Evolutionary conservation across 2,329 filamentous ascomycete species (phyloP), one percentile per base, ranked within the genome.

Genomic region (Myotisia sp.): DNA sequence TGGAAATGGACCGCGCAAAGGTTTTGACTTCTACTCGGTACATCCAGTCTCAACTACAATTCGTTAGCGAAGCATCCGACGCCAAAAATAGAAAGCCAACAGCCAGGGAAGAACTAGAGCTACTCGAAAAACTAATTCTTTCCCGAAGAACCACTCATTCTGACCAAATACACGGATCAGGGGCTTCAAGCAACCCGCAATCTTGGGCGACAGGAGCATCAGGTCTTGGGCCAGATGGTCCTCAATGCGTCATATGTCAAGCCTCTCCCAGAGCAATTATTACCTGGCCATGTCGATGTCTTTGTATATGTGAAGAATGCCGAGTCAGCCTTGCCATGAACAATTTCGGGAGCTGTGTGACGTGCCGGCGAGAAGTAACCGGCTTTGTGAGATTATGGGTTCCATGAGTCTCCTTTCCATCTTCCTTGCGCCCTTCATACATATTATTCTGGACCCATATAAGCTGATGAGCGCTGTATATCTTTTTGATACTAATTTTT

Each of bases 321-420:
- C 70, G 90, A 20, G 81, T 95, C 22, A 87, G 83, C 27, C 67
- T 95, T 42, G 90, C 90, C 3, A 86, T 92, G 75, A 92, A 94
- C 54, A 95, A 95, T 54, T 95, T 92, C 54, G 83, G 86, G 43
- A 92, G 83, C 52, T 98, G 90, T 53, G 86, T 95, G 24, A 95
- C 87, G 49, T 95, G 90, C 55, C 71, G 90, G 33, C 74, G 83
- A 37, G 80, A 90, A 47, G 84, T 95, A 19, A 73, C 75, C 36
- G 90, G 86, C 36, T 95, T 93, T 56, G 86, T 83, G 45, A 74
- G 84, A 46, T 74, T 98, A 40, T 98, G 81, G 64, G 85, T 95
- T 26, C 90, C 90, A 21, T 64, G 47, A 49, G 14, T 8, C 14
- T 9, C 7, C 14, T 20, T 26, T n/a, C 20, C 24, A 34, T 26